These are phyloP conservation scores for Vitis amurensis DNA, from an alignment of 164 flowering plant genomes.

Conservation along the genomic window DNA sequence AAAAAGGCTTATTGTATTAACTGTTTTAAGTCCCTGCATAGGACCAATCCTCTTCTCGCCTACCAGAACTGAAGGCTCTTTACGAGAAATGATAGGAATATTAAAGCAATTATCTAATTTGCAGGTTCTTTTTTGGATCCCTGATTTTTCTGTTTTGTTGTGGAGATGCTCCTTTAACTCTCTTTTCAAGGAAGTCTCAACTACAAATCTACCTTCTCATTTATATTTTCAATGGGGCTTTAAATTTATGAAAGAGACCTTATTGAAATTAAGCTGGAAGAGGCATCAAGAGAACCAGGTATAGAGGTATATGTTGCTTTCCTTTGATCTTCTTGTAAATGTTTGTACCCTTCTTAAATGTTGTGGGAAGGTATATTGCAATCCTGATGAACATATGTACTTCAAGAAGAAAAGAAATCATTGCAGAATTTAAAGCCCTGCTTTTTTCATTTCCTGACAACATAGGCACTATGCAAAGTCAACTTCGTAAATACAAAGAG, in stretches of 20 bases:
- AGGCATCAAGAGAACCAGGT: constrained; percentile 85
- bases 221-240: neutral
- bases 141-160: neutral
- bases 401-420: constrained; percentile 87
- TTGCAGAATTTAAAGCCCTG: constrained; percentile 72
- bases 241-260: constrained; percentile 48
- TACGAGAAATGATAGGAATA: constrained; percentile 71
- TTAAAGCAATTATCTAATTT: constrained; percentile 49
- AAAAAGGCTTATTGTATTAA: constrained; percentile 5
- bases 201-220: neutral
- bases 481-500: constrained; percentile 71
- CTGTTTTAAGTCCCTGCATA: constrained; percentile 27
- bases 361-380: neutral
- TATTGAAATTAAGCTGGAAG: constrained; percentile 62
- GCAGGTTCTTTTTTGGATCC: constrained; percentile 53
- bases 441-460: constrained; percentile 82
- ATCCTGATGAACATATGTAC: constrained; percentile 12
- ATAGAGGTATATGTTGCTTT: constrained; percentile 6
- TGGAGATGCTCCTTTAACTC: neutral
- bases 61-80: constrained; percentile 55
- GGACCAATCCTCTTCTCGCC: constrained; percentile 64
- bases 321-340: neutral
- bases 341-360: neutral
- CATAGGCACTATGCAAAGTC: constrained; percentile 76
- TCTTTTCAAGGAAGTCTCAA: neutral